Evolutionary conservation across 2,329 filamentous ascomycete genomes (phyloP).

Genomic region (Fusarium sp.): DNA sequence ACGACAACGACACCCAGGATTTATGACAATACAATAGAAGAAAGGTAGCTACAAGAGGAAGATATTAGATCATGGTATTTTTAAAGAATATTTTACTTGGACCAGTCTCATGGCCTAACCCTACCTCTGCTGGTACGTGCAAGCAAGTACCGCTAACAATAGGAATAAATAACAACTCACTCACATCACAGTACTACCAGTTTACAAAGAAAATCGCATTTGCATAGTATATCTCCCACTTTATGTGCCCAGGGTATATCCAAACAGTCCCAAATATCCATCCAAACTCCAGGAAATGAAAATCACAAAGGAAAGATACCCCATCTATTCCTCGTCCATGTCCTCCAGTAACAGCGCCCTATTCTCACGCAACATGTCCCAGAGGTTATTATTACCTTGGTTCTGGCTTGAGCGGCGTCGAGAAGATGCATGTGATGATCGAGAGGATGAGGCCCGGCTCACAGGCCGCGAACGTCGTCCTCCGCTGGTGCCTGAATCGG

Average conservation of each 20-base stretch:
- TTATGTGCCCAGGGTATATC: conserved; percentile 20
- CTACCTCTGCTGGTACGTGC: too few relatives aligned
- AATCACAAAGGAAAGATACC: background rate
- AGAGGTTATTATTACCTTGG: background rate
- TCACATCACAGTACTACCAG: too few relatives aligned
- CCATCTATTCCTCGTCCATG: conserved; percentile 7
- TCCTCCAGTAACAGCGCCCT: background rate
- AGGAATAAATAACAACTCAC: too few relatives aligned
- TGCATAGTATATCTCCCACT: conserved; percentile 4
- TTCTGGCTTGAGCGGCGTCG: background rate
- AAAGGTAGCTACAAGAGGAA: too few relatives aligned
- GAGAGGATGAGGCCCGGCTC: background rate
- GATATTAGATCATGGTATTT: too few relatives aligned
- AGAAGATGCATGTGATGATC: conserved; percentile 1
- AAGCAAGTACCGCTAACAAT: too few relatives aligned
- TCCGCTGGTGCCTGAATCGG: background rate
- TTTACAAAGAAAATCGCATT: conserved; percentile 5
- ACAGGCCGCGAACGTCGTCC: background rate
- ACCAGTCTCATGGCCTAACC: too few relatives aligned
- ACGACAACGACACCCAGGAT: too few relatives aligned
- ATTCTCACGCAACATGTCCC: conserved; percentile 1
- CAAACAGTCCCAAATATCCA: background rate
- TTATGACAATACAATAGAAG: too few relatives aligned
- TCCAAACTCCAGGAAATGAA: background rate
- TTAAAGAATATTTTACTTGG: too few relatives aligned